Evolutionary conservation across 768 basidiomycete genomes (phyloP).

Genomic region (Amanita rubescens): DNA sequence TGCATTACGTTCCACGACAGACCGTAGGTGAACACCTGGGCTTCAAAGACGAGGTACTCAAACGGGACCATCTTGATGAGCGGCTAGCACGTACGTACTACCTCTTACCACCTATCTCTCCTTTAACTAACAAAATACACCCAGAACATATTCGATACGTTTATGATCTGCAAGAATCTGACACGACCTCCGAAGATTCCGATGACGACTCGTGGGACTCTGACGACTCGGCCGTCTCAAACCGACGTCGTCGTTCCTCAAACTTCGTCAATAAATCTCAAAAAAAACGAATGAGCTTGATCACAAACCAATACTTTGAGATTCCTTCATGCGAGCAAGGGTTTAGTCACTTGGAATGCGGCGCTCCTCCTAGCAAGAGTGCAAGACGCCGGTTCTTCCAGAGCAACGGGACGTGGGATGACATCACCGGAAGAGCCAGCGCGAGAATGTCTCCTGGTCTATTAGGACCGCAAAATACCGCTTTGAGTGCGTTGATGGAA

Average conservation of each 20-base stretch:
- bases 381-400: constrained; percentile 54
- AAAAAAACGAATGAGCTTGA: constrained; percentile 59
- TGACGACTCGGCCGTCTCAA: constrained; percentile 34
- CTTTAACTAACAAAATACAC: neutral
- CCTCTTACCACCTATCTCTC: neutral
- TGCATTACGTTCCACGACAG: constrained; percentile 78
- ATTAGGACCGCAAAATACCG: constrained; percentile 4
- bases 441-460: constrained; percentile 9
- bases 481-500: constrained; percentile 16
- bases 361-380: constrained; percentile 21
- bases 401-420: constrained; percentile 33
- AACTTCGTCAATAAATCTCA: constrained; percentile 17
- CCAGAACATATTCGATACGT: constrained; percentile 63
- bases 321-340: constrained; percentile 37
- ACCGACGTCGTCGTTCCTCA: constrained; percentile 10
- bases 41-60: constrained; percentile 43
- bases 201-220: constrained; percentile 44
- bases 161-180: constrained; percentile 48
- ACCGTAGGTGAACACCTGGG: constrained; percentile 59
- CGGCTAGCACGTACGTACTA: constrained; percentile 57
- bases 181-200: constrained; percentile 39
- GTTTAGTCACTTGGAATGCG: constrained; percentile 32
- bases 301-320: constrained; percentile 54
- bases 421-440: constrained; percentile 16
- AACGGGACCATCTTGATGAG: constrained; percentile 57